These are phyloP conservation scores for Yamadazyma triangularis DNA, from an alignment of 1,139 yeast genomes.

Conservation along the genomic window DNA sequence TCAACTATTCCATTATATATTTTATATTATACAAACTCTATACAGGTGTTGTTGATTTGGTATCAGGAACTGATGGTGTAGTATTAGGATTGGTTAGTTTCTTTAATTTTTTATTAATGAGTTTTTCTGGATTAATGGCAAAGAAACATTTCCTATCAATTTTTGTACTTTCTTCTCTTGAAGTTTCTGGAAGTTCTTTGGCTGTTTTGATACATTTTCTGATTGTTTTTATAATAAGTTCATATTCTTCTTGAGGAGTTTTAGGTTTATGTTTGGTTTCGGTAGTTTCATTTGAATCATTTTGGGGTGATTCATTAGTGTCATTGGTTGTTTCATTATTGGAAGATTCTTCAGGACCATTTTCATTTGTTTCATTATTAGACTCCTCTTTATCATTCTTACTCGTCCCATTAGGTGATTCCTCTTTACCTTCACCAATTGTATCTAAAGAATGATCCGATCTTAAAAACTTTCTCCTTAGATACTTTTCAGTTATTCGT, in stretches of 20 bases:
- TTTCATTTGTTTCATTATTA: constrained; percentile 4
- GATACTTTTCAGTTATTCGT: constrained; percentile 60
- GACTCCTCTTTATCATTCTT: too few relatives aligned
- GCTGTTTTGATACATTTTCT: constrained; percentile 47
- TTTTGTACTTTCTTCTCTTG: constrained; percentile 56
- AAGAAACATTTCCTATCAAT: constrained; percentile 63
- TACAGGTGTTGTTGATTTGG: too few relatives aligned
- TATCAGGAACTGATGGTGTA: too few relatives aligned
- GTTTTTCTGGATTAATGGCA: constrained; percentile 53
- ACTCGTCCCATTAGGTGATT: too few relatives aligned
- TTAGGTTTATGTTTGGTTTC: constrained; percentile 3
- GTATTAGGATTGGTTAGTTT: constrained; percentile 11
- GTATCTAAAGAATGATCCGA: neutral
- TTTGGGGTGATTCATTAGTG: constrained; percentile 4
- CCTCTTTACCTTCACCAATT: too few relatives aligned
- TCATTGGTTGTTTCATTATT: constrained; percentile 3
- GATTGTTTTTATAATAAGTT: constrained; percentile 40
- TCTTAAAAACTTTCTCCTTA: constrained; percentile 51
- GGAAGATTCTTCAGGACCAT: constrained; percentile 1
- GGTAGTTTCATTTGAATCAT: constrained; percentile 3
- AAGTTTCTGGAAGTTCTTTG: constrained; percentile 37
- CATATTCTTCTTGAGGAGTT: constrained; percentile 22
- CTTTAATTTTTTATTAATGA: constrained; percentile 39
- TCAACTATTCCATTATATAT: too few relatives aligned
- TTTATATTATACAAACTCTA: too few relatives aligned